Evolutionary conservation across 345 rosid genomes (phyloP).

Genomic region (Turritis glabra): DNA sequence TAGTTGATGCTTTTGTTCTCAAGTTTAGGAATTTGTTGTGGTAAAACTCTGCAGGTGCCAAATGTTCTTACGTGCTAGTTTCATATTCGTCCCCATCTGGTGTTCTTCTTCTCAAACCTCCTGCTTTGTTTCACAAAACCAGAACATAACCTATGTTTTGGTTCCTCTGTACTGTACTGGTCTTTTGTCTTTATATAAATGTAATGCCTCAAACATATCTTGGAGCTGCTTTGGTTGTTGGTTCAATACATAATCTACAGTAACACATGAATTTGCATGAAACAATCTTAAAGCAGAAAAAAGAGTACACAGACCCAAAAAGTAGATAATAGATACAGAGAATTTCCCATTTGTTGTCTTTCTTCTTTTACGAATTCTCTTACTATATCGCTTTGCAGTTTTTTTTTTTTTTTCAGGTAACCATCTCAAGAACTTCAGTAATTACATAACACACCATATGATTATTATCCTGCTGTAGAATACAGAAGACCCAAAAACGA

Average conservation of each 20-base stretch:
- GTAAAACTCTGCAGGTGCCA: not conserved
- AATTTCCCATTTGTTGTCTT: not conserved
- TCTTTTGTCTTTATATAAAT: not conserved
- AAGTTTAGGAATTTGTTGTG: not conserved
- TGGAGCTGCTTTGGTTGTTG: not conserved
- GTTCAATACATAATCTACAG: not conserved
- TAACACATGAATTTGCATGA: not conserved
- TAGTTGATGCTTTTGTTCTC: not conserved
- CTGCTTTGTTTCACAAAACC: not conserved
- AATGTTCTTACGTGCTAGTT: not conserved
- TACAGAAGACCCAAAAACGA: constrained; percentile 5
- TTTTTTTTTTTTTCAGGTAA: not conserved
- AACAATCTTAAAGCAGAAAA: not conserved
- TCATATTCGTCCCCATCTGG: not conserved
- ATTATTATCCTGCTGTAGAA: constrained; percentile 11
- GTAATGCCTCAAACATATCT: not conserved
- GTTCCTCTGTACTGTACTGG: not conserved
- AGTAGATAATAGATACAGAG: not conserved
- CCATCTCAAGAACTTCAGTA: constrained; percentile 29
- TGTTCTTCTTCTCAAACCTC: not conserved
- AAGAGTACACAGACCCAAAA: not conserved
- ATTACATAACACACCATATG: constrained; percentile 29
- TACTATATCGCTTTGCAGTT: constrained; percentile 15
- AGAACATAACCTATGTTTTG: not conserved
- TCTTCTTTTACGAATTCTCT: constrained; percentile 3